Conservation (phyloP, 495 filamentous ascomycete species). For the Annulohypoxylon nitens region DNA sequence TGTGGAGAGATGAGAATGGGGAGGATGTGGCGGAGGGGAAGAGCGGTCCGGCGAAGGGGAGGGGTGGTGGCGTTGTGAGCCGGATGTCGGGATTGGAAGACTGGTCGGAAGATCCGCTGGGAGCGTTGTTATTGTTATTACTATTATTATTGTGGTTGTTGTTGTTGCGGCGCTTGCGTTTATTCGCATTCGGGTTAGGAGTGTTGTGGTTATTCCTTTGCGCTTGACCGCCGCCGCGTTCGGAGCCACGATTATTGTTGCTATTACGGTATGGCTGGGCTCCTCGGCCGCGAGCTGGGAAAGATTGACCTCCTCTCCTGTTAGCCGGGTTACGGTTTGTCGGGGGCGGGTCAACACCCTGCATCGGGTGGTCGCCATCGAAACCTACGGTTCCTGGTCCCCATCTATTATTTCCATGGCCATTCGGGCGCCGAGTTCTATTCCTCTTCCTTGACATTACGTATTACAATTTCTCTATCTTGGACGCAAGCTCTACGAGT, state of each 20-base stretch:
- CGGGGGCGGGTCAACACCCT: slow-evolving; percentile 9
- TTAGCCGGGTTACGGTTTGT: neutral
- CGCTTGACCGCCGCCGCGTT: neutral
- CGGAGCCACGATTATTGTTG: neutral
- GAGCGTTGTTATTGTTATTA: slow-evolving; percentile 2
- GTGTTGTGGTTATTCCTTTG: slow-evolving; percentile 1
- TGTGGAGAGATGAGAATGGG: neutral
- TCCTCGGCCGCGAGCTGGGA: neutral
- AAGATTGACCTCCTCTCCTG: slow-evolving; percentile 11
- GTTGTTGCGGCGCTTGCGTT: neutral
- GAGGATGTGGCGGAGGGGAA: neutral
- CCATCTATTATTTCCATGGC: slow-evolving; percentile 5
- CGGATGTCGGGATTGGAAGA: neutral
- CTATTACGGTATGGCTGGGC: neutral
- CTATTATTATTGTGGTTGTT: neutral
- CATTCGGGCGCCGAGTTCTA: neutral
- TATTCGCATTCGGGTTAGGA: slow-evolving; percentile 1
- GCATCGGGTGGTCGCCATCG: slow-evolving; percentile 44
- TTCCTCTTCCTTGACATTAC: slow-evolving; percentile 28
- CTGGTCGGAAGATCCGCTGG: neutral
- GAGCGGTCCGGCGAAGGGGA: neutral
- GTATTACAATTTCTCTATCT: neutral
- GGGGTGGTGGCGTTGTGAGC: neutral
- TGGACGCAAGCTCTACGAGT: neutral
- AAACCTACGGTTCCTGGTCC: slow-evolving; percentile 20